A percentile compares a stretch with the other conserved stretches of the same genome.
Conservation (phyloP, 805 yeast genomes). For the Cyberlindnera xylosilytica region DNA sequence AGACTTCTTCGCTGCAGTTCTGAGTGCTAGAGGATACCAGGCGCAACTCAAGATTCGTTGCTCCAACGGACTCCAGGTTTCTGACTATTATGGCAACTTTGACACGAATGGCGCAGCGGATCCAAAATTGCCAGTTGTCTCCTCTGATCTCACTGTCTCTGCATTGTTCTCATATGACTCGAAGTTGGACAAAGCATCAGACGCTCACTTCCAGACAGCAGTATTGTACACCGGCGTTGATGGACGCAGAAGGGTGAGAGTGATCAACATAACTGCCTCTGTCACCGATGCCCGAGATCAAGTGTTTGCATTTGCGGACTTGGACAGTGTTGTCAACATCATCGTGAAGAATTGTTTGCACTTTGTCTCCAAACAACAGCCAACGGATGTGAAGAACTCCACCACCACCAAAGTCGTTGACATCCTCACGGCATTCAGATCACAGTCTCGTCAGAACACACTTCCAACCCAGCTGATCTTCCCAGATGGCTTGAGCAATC, state of each 20-base stretch:
- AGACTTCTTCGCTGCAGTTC: constrained; percentile 53
- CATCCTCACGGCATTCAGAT: constrained; percentile 57
- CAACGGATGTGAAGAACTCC: constrained; percentile 47
- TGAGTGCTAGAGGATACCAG: constrained; percentile 63
- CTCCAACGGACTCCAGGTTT: constrained; percentile 81
- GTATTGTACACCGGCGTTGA: constrained; percentile 72
- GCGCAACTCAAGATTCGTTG: constrained; percentile 82
- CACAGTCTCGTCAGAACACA: constrained; percentile 38
- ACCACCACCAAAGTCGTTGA: constrained; percentile 52
- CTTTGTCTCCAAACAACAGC: constrained; percentile 39
- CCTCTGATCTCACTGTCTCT: constrained; percentile 61
- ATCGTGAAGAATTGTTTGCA: constrained; percentile 47
- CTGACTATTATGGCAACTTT: constrained; percentile 64
- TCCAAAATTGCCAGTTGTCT: constrained; percentile 67
- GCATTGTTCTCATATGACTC: constrained; percentile 78
- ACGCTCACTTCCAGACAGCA: constrained; percentile 91
- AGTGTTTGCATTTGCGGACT: constrained; percentile 79
- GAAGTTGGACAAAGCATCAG: constrained; percentile 61
- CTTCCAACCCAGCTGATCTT: constrained; percentile 65
- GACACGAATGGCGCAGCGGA: constrained; percentile 44
- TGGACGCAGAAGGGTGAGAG: constrained; percentile 82
- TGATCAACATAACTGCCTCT: constrained; percentile 79
- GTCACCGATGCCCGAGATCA: constrained; percentile 71
- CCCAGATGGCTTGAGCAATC: constrained; percentile 74
- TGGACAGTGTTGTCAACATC: constrained; percentile 57